Evolutionary conservation across 2,329 filamentous ascomycete genomes (phyloP).

Genomic region (Hirsutella thompsonii): DNA sequence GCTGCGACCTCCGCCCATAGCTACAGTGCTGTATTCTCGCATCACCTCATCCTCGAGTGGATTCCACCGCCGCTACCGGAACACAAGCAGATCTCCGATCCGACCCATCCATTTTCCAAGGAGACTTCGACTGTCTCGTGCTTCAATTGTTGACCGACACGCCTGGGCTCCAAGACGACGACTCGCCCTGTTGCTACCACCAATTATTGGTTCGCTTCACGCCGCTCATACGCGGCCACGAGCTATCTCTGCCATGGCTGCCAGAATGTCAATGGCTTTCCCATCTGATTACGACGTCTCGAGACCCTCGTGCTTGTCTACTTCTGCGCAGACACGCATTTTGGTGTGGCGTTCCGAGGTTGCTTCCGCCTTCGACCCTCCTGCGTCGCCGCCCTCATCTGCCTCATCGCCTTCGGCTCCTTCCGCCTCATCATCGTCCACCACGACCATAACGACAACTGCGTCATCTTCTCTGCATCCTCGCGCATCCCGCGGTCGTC

Average conservation of each 20-base stretch:
- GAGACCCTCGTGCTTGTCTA: slow-evolving; percentile 13
- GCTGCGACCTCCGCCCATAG: too few species aligned
- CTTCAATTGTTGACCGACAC: too few species aligned
- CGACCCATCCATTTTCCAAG: too few species aligned
- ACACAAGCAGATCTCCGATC: too few species aligned
- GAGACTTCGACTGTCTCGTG: too few species aligned
- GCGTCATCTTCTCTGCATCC: slow-evolving; percentile 14
- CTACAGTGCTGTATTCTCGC: too few species aligned
- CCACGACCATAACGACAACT: slow-evolving; percentile 12
- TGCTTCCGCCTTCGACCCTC: slow-evolving; percentile 16
- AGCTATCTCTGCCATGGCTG: background rate
- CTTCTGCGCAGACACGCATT: slow-evolving; percentile 27
- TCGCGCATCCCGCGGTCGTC: slow-evolving; percentile 14
- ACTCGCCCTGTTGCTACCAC: too few species aligned
- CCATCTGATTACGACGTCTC: background rate
- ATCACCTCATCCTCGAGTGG: too few species aligned
- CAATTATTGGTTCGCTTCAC: background rate
- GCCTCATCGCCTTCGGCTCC: slow-evolving; percentile 13
- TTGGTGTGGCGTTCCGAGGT: slow-evolving; percentile 39
- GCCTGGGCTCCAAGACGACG: too few species aligned
- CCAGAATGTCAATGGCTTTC: background rate
- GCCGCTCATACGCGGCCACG: background rate
- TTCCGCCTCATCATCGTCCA: slow-evolving; percentile 11
- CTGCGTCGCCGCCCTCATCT: slow-evolving; percentile 11
- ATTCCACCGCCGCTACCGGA: too few species aligned